These are phyloP conservation scores for Crucibulum laeve DNA, from an alignment of 768 basidiomycete species.

Conservation along the genomic window DNA sequence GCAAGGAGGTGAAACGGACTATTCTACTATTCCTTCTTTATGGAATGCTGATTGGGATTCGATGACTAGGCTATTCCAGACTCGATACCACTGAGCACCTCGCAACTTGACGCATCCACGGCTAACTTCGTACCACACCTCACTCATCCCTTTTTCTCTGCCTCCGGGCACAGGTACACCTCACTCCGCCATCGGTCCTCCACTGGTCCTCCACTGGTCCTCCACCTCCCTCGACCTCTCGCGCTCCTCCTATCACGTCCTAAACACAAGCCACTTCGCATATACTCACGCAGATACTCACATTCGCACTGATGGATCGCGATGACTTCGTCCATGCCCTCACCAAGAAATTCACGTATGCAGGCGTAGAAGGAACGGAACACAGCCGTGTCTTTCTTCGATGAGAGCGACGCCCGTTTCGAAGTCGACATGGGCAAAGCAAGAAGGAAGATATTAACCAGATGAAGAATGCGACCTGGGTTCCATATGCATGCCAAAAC, in stretches of 20 bases:
- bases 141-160: slow-evolving; percentile 32
- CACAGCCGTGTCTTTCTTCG: slow-evolving; percentile 20
- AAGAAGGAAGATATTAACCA: slow-evolving; percentile 53
- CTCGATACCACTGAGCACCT: slow-evolving; percentile 30
- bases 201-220: too few species aligned
- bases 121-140: slow-evolving; percentile 48
- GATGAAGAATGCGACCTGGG: slow-evolving; percentile 83
- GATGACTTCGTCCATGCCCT: slow-evolving; percentile 46
- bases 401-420: slow-evolving; percentile 42
- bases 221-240: slow-evolving; percentile 12
- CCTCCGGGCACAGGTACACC: slow-evolving; percentile 43
- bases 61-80: slow-evolving; percentile 26
- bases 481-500: slow-evolving; percentile 81
- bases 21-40: slow-evolving; percentile 1
- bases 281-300: slow-evolving; percentile 18
- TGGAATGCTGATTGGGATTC: too few species aligned
- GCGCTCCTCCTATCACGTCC: slow-evolving; percentile 4
- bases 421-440: slow-evolving; percentile 37
- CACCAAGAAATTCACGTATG: too few species aligned
- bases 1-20: slow-evolving; percentile 19
- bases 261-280: slow-evolving; percentile 11
- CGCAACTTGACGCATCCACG: slow-evolving; percentile 37
- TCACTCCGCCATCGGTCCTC: slow-evolving; percentile 48
- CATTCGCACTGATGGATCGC: slow-evolving; percentile 43
- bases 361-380: slow-evolving; percentile 6